Conservation (phyloP, 495 filamentous ascomycete species). For the Aspergillus incahuasiensis region DNA sequence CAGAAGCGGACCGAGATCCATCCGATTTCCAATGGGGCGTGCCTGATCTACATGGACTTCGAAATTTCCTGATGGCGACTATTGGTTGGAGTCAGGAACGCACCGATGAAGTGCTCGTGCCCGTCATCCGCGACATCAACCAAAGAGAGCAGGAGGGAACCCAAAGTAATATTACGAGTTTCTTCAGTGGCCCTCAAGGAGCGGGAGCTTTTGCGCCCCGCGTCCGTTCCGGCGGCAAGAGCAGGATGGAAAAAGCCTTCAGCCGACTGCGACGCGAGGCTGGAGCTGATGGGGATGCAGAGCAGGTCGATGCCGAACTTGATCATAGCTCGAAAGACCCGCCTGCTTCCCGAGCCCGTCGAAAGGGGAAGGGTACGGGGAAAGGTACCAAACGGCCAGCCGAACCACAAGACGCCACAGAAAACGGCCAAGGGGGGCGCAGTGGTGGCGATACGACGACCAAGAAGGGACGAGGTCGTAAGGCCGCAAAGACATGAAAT, state of each 20-base stretch:
- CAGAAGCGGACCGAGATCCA: conserved; percentile 74
- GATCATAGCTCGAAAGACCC: not conserved
- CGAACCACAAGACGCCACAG: not conserved
- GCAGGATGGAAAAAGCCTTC: conserved; percentile 81
- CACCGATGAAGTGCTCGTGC: conserved; percentile 91
- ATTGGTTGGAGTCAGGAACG: conserved; percentile 88
- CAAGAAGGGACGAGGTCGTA: conserved; percentile 11
- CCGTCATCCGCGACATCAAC: conserved; percentile 94
- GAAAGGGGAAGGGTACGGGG: conserved; percentile 15
- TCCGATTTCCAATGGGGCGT: conserved; percentile 91
- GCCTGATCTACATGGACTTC: conserved; percentile 80
- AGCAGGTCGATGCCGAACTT: not conserved
- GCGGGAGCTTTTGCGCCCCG: conserved; percentile 76
- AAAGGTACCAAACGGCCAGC: conserved; percentile 18
- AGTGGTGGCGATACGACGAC: conserved; percentile 9
- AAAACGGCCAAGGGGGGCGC: not conserved
- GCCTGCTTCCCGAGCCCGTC: not conserved
- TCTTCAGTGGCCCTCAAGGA: conserved; percentile 63
- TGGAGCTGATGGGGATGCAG: conserved; percentile 21
- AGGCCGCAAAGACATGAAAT: not conserved
- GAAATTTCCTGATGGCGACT: conserved; percentile 85
- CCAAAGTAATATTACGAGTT: conserved; percentile 93
- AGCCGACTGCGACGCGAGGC: conserved; percentile 58
- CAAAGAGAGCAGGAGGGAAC: conserved; percentile 78
- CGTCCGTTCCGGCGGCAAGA: conserved; percentile 54